Percentiles rank a stretch among this genome's conserved stretches.
Conservation (phyloP, 2,329 filamentous ascomycete genomes). For the Trichoderma afroharzianum region DNA sequence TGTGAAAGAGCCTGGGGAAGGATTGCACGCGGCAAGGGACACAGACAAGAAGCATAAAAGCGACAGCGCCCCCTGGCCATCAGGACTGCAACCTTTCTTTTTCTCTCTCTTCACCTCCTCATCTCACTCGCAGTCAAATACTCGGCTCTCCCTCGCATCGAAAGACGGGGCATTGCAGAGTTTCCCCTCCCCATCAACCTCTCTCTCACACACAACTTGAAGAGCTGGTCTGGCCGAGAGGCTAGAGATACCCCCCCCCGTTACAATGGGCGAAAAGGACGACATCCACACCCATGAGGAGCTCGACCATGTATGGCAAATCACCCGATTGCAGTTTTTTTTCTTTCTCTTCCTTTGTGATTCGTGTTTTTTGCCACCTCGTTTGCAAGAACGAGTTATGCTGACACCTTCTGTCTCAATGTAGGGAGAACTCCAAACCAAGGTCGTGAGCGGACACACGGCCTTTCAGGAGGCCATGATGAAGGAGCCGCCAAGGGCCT, state of each 20-base stretch:
- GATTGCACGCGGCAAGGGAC: neutral
- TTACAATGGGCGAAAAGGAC: constrained; percentile 10
- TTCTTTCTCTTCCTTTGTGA: neutral
- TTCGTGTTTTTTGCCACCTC: neutral
- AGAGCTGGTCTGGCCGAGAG: neutral
- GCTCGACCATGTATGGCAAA: constrained; percentile 3
- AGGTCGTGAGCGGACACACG: constrained; percentile 20
- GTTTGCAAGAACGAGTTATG: neutral
- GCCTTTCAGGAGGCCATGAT: constrained; percentile 50
- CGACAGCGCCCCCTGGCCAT: constrained; percentile 1
- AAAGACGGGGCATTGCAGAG: neutral
- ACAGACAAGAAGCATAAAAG: neutral
- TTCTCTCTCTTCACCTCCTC: neutral
- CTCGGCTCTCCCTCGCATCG: neutral
- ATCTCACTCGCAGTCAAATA: neutral
- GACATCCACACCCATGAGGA: constrained; percentile 6
- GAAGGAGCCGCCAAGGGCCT: constrained; percentile 47
- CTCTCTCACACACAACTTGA: neutral
- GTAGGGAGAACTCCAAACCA: constrained; percentile 16
- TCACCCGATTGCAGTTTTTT: neutral
- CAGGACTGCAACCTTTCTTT: neutral
- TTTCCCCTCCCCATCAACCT: neutral
- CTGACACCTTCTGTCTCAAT: neutral
- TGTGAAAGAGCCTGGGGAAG: neutral
- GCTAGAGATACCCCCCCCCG: neutral